phyloP scores from a whole-genome alignment of 169 alveolate species.

The Babesia gibsoni region DNA sequence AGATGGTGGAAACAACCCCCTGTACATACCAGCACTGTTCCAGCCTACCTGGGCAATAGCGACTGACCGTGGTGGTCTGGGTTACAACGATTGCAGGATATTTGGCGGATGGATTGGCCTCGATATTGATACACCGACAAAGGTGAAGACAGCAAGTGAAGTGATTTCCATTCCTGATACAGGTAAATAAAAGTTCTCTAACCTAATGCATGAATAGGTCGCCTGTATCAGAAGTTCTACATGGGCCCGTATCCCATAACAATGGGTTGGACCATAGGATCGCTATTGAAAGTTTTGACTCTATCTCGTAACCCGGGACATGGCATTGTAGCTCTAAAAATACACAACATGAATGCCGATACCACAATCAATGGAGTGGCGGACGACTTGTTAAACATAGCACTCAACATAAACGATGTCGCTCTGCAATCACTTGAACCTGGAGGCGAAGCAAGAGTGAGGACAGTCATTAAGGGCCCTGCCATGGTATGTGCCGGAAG shows the following conservation, averaged over 20 bases:
- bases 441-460: constrained; percentile 65
- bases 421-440: constrained; percentile 63
- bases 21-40: constrained; percentile 62
- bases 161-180: constrained; percentile 33
- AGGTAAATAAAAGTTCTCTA: neutral
- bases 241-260: constrained; percentile 80
- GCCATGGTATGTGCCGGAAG: constrained; percentile 76
- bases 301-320: constrained; percentile 80
- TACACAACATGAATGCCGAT: constrained; percentile 74
- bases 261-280: constrained; percentile 82
- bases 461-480: constrained; percentile 74
- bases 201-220: constrained; percentile 57
- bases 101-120: constrained; percentile 71
- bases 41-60: constrained; percentile 65
- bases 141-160: constrained; percentile 47
- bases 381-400: constrained; percentile 78
- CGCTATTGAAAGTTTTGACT: constrained; percentile 72
- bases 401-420: constrained; percentile 74
- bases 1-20: constrained; percentile 61
- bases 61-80: constrained; percentile 67
- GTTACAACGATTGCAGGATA: constrained; percentile 66
- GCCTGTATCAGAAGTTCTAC: constrained; percentile 78
- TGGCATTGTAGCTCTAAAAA: constrained; percentile 76
- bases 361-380: constrained; percentile 66
- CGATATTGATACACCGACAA: constrained; percentile 53